Evolutionary conservation across 805 yeast genomes (phyloP).

Genomic region (Helenozyma rhizophorensis): DNA sequence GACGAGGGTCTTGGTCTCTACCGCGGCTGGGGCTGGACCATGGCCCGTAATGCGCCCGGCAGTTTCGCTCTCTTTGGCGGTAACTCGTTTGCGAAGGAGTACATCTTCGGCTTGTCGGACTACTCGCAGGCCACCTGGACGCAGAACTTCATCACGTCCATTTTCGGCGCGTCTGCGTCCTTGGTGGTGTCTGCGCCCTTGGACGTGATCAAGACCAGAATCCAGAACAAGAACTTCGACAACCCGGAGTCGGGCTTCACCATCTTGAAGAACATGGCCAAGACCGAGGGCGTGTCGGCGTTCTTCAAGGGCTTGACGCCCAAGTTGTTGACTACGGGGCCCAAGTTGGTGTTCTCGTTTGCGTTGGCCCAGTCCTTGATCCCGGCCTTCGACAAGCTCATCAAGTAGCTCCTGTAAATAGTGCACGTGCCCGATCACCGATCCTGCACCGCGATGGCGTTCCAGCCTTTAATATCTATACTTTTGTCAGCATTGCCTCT

Average conservation of each 20-base stretch:
- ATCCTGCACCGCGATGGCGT: too few species aligned
- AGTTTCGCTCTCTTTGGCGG: conserved; percentile 97
- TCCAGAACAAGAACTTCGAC: conserved; percentile 93
- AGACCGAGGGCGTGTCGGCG: conserved; percentile 83
- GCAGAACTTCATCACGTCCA: conserved; percentile 92
- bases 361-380: conserved; percentile 96
- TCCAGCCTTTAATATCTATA: too few species aligned
- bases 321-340: conserved; percentile 94
- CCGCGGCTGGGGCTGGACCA: conserved; percentile 99
- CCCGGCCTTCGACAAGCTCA: conserved; percentile 84
- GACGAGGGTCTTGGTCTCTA: conserved; percentile 94
- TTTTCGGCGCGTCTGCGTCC: conserved; percentile 95
- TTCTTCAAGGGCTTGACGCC: conserved; percentile 98
- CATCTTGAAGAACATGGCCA: conserved; percentile 87
- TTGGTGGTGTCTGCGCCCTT: conserved; percentile 95
- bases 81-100: conserved; percentile 97
- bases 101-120: conserved; percentile 79
- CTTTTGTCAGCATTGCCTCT: too few species aligned
- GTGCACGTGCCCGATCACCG: neutral
- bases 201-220: conserved; percentile 97
- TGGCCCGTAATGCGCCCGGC: conserved; percentile 99
- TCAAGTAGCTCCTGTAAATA: conserved; percentile 29
- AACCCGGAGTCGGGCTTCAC: conserved; percentile 92
- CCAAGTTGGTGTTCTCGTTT: conserved; percentile 95
- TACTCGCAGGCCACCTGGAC: conserved; percentile 90